Percentiles rank a stretch among this genome's conserved stretches.
Conservation (phyloP, 768 basidiomycete species). For the Pleurotus tuoliensis region DNA sequence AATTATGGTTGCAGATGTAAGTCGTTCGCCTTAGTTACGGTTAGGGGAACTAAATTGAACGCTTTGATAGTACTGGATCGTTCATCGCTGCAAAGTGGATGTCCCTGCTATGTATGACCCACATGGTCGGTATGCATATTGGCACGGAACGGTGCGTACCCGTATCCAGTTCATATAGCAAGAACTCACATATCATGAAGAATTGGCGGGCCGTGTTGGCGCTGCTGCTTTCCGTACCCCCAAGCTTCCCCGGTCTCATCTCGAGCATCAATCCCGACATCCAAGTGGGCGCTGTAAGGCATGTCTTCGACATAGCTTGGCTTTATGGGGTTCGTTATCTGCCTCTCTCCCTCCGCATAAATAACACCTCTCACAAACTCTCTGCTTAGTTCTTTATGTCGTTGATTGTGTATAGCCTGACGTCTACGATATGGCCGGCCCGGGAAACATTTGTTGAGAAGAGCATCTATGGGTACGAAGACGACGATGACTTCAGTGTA, state of each 20-base stretch:
- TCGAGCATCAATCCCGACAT: slow-evolving; percentile 67
- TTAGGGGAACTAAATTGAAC: too few species aligned
- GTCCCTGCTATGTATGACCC: slow-evolving; percentile 85
- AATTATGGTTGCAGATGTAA: slow-evolving; percentile 52
- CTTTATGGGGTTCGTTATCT: slow-evolving; percentile 58
- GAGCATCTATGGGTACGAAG: slow-evolving; percentile 27
- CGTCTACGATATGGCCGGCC: slow-evolving; percentile 38
- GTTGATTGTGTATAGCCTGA: slow-evolving; percentile 27
- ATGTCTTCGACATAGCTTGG: slow-evolving; percentile 72
- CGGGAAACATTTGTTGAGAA: slow-evolving; percentile 36
- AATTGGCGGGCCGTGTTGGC: slow-evolving; percentile 81
- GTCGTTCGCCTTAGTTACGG: slow-evolving; percentile 9
- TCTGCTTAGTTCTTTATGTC: slow-evolving; percentile 35
- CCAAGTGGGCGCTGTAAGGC: slow-evolving; percentile 50
- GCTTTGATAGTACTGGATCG: slow-evolving; percentile 62
- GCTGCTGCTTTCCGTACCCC: slow-evolving; percentile 62
- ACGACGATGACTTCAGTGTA: background rate
- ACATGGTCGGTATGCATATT: slow-evolving; percentile 75
- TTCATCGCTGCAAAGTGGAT: slow-evolving; percentile 69
- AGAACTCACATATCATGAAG: slow-evolving; percentile 27
- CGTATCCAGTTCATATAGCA: background rate
- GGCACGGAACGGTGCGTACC: slow-evolving; percentile 59
- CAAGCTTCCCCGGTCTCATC: slow-evolving; percentile 74
- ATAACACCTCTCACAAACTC: background rate
- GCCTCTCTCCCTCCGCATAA: background rate